Conservation (phyloP, 2,329 filamentous ascomycete genomes). For the Colletotrichum shisoi region DNA sequence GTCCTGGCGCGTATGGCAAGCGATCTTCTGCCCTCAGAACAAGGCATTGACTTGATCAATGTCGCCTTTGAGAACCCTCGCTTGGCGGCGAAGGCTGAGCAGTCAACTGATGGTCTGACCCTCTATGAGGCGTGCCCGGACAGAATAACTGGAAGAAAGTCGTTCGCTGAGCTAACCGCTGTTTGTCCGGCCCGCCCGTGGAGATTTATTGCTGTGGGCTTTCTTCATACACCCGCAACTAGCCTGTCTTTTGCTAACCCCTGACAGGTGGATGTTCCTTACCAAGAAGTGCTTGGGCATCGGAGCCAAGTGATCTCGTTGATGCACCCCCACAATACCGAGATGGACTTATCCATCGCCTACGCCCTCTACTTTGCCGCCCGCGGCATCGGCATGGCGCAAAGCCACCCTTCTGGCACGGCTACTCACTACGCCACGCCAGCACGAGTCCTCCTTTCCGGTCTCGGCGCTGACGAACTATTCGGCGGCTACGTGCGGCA, state of each 20-base stretch:
- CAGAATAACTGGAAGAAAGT: constrained; percentile 82
- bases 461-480: constrained; percentile 92
- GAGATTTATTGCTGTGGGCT: constrained; percentile 77
- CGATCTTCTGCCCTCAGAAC: constrained; percentile 72
- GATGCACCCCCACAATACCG: constrained; percentile 93
- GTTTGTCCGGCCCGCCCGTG: constrained; percentile 76
- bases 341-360: constrained; percentile 97
- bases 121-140: constrained; percentile 89
- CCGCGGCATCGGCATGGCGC: constrained; percentile 68
- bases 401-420: constrained; percentile 44
- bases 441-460: constrained; percentile 86
- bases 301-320: constrained; percentile 74
- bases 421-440: constrained; percentile 66
- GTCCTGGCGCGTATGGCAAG: constrained; percentile 82
- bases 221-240: constrained; percentile 19
- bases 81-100: constrained; percentile 61
- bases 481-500: constrained; percentile 94
- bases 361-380: constrained; percentile 95
- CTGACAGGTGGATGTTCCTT: constrained; percentile 78
- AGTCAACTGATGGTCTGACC: constrained; percentile 44
- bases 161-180: constrained; percentile 74
- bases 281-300: constrained; percentile 74
- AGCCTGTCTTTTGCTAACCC: neutral
- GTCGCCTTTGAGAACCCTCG: constrained; percentile 96
- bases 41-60: constrained; percentile 87